Conservation (phyloP, 2,329 filamentous ascomycete species). For the Ascochyta clinopodiicola region DNA sequence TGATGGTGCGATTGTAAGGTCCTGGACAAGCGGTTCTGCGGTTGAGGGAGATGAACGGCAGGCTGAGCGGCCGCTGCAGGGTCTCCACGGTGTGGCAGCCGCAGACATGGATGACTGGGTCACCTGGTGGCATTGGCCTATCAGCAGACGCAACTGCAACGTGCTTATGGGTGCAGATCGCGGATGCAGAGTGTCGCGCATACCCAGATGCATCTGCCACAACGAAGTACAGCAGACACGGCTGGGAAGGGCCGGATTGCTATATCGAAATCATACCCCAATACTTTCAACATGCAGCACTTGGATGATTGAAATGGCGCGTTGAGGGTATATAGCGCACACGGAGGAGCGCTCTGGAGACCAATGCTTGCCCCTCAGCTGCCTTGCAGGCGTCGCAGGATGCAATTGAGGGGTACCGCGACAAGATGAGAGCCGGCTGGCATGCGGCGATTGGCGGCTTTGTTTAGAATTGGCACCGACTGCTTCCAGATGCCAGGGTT, state of each 20-base stretch:
- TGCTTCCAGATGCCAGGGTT: conserved; percentile 5
- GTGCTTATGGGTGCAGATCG: conserved; percentile 39
- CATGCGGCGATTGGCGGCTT: conserved; percentile 29
- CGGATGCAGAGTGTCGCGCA: conserved; percentile 36
- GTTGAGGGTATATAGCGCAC: conserved; percentile 8
- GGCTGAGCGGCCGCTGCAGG: conserved; percentile 43
- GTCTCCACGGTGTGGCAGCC: conserved; percentile 29
- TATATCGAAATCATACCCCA: neutral
- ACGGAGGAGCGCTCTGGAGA: conserved; percentile 8
- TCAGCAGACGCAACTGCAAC: conserved; percentile 36
- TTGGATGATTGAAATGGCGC: neutral
- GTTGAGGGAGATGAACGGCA: conserved; percentile 27
- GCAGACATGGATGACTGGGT: conserved; percentile 32
- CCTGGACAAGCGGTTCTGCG: conserved; percentile 37
- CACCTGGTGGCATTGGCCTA: conserved; percentile 45
- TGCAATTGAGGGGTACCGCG: conserved; percentile 16
- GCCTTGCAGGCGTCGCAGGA: conserved; percentile 9
- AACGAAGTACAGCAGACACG: conserved; percentile 10
- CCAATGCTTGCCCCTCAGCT: conserved; percentile 9
- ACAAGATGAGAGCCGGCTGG: conserved; percentile 8
- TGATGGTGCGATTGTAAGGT: conserved; percentile 30
- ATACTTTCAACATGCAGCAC: neutral
- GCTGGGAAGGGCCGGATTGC: conserved; percentile 9
- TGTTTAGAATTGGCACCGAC: conserved; percentile 8
- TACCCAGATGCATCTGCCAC: conserved; percentile 13